Evolutionary conservation across 805 yeast species (phyloP).

Genomic region (Wickerhamomyces kurtzmanii): DNA sequence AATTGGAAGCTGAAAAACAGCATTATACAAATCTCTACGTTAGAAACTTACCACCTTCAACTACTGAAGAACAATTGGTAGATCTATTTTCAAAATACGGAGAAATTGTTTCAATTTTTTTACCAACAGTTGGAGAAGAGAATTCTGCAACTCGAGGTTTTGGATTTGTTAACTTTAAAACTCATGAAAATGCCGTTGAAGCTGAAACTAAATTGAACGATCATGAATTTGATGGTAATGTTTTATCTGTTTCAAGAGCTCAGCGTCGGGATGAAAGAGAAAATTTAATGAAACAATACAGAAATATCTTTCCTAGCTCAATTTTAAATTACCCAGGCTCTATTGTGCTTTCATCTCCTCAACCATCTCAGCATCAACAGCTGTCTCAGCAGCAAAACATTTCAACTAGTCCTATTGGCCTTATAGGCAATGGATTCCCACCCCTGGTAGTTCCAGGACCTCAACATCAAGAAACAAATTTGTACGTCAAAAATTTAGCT

Average conservation of each 20-base stretch:
- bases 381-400: constrained; percentile 3
- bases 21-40: constrained; percentile 44
- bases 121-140: constrained; percentile 34
- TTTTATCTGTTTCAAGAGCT: constrained; percentile 31
- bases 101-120: constrained; percentile 37
- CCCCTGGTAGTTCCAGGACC: constrained; percentile 36
- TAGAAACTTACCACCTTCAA: constrained; percentile 30
- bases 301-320: no score
- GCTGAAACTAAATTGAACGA: constrained; percentile 38
- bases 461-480: constrained; percentile 52
- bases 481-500: constrained; percentile 57
- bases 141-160: constrained; percentile 23
- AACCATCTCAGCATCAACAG: constrained; percentile 7
- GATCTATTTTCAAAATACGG: constrained; percentile 37
- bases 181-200: constrained; percentile 33
- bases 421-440: constrained; percentile 2
- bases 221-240: constrained; percentile 23
- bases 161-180: constrained; percentile 41
- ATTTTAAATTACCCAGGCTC: not conserved
- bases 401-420: constrained; percentile 1
- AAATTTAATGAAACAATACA: constrained; percentile 14
- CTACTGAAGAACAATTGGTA: constrained; percentile 26
- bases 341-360: constrained; percentile 1
- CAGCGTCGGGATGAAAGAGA: constrained; percentile 27
- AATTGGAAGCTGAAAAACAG: constrained; percentile 30